phyloP scores from a whole-genome alignment of 2,329 filamentous ascomycete species.

The Colletotrichum noveboracense region DNA sequence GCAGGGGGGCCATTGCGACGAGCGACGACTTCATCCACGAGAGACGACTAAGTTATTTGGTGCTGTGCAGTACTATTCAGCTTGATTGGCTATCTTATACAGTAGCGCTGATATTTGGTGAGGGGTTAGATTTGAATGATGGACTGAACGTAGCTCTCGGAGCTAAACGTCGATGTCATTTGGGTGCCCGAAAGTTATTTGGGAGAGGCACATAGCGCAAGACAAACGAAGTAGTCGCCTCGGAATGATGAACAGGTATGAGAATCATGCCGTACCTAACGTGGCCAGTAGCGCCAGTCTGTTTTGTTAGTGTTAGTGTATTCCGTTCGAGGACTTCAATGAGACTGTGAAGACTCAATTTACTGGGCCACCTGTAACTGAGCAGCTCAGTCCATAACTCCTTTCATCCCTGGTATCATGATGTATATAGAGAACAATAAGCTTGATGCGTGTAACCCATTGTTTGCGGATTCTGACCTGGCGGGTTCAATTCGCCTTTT shows the following conservation, averaged over 20 bases:
- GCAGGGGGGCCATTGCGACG: not conserved
- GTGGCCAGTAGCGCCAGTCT: not conserved
- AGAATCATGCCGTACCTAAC: not conserved
- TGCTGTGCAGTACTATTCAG: not conserved
- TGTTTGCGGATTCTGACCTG: not conserved
- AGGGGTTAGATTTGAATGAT: accelerated
- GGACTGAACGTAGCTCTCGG: not conserved
- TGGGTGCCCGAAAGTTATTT: not conserved
- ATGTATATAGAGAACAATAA: not conserved
- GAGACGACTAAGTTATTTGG: not conserved
- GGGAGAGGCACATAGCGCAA: not conserved
- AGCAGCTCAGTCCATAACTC: not conserved
- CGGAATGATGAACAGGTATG: not conserved
- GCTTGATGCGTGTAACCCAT: not conserved
- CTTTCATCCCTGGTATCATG: not conserved
- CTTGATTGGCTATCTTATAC: accelerated
- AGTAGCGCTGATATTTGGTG: not conserved
- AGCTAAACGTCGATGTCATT: not conserved
- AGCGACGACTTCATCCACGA: not conserved
- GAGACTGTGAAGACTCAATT: not conserved
- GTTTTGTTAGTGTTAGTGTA: not conserved
- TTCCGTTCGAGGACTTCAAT: not conserved
- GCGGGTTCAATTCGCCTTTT: not conserved
- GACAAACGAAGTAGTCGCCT: not conserved
- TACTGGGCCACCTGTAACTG: not conserved